A percentile compares a stretch with the other conserved stretches of the same genome.
These are phyloP conservation scores for Exserohilum turcica DNA, from an alignment of 2,329 filamentous ascomycete species.

Conservation along the genomic window DNA sequence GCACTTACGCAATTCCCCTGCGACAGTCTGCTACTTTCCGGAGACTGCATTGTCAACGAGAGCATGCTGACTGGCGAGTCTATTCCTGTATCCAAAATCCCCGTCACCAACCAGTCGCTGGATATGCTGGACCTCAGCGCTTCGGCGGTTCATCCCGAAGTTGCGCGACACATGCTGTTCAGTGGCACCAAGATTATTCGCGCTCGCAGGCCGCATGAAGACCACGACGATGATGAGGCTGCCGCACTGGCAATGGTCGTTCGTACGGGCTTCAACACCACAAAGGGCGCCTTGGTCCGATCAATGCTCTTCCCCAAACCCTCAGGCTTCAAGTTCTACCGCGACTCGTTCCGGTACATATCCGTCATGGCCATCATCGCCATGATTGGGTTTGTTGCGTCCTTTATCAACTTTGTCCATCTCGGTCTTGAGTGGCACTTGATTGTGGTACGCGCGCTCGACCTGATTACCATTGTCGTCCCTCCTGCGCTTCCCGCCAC, in stretches of 20 bases:
- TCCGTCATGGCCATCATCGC: conserved; percentile 93
- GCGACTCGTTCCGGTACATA: conserved; percentile 96
- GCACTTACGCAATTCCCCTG: conserved; percentile 86
- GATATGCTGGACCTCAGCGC: conserved; percentile 75
- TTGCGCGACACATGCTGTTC: conserved; percentile 89
- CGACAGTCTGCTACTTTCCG: conserved; percentile 87
- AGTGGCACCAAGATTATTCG: conserved; percentile 95
- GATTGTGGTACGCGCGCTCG: conserved; percentile 88
- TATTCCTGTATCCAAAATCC: conserved; percentile 91
- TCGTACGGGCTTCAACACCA: conserved; percentile 95
- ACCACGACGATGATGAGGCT: conserved; percentile 82
- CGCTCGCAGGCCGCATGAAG: conserved; percentile 84
- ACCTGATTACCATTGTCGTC: conserved; percentile 96
- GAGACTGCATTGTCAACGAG: conserved; percentile 98
- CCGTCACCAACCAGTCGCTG: conserved; percentile 81
- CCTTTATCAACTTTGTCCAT: conserved; percentile 89
- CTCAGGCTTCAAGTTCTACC: conserved; percentile 97
- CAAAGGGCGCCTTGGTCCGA: conserved; percentile 90
- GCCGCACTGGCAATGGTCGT: conserved; percentile 91
- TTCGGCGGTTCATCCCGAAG: conserved; percentile 79
- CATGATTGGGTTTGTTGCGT: conserved; percentile 82
- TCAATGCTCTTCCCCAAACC: conserved; percentile 99
- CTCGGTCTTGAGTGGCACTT: conserved; percentile 84
- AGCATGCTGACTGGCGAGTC: conserved; percentile 99
- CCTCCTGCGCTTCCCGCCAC: conserved; percentile 94